Evolutionary conservation across 192 early-diverging fungal species (phyloP).

Genomic region (Backusella tuberculispora): DNA sequence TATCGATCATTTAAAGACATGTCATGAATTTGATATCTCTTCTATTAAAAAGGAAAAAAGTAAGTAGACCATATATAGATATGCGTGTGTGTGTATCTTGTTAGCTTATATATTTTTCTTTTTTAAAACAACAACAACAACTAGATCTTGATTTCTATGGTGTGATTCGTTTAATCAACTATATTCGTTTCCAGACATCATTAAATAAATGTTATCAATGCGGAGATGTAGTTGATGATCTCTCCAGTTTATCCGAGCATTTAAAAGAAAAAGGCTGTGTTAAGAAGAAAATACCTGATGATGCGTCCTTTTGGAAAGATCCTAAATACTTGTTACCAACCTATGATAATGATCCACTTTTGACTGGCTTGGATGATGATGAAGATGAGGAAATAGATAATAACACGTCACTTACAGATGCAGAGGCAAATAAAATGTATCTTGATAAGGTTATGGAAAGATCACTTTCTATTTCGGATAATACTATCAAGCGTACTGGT

Average conservation of each 20-base stretch:
- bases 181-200: slow-evolving; percentile 72
- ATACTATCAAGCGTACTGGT: neutral
- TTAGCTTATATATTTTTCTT: neutral
- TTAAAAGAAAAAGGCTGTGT: slow-evolving; percentile 58
- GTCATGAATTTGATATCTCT: slow-evolving; percentile 80
- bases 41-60: slow-evolving; percentile 49
- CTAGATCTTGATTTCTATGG: slow-evolving; percentile 80
- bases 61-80: neutral
- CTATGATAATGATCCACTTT: slow-evolving; percentile 85
- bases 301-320: slow-evolving; percentile 74
- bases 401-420: slow-evolving; percentile 30
- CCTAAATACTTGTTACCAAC: slow-evolving; percentile 73
- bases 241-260: slow-evolving; percentile 62
- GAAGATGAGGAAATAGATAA: slow-evolving; percentile 63
- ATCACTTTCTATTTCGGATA: slow-evolving; percentile 19
- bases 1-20: slow-evolving; percentile 72
- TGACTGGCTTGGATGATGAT: slow-evolving; percentile 75
- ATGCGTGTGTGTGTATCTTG: no score
- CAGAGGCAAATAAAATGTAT: slow-evolving; percentile 39
- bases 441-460: slow-evolving; percentile 20
- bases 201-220: slow-evolving; percentile 75
- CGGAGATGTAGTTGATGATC: slow-evolving; percentile 47
- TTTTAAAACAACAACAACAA: neutral
- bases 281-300: slow-evolving; percentile 51
- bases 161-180: slow-evolving; percentile 86